phyloP scores from a whole-genome alignment of 768 basidiomycete genomes.

The Wakefieldia striispora region DNA sequence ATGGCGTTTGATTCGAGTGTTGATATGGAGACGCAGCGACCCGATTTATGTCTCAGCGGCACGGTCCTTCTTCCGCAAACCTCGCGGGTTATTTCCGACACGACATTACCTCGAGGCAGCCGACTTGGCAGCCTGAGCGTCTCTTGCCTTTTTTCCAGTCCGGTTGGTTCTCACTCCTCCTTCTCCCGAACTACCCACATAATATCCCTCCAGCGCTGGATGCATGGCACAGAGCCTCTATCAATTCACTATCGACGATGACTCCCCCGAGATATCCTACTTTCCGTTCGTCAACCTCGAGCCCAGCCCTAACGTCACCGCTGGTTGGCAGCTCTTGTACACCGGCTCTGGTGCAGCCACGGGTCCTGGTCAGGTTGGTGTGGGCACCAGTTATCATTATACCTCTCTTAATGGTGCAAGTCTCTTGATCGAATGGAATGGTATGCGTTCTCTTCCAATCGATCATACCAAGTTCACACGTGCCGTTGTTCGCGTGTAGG shows the following conservation, averaged over 20 bases:
- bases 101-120: constrained; percentile 32
- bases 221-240: constrained; percentile 28
- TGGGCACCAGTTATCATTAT: constrained; percentile 58
- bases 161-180: constrained; percentile 13
- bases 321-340: constrained; percentile 73
- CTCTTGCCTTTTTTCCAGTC: constrained; percentile 12
- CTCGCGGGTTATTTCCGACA: constrained; percentile 23
- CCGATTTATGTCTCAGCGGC: background rate
- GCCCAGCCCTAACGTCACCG: constrained; percentile 43
- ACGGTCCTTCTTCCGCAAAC: background rate
- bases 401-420: constrained; percentile 61
- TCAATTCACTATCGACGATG: constrained; percentile 58
- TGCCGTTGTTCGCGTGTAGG: constrained; percentile 38
- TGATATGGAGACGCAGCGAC: constrained; percentile 23
- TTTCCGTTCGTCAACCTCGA: constrained; percentile 58
- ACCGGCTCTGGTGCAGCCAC: constrained; percentile 46
- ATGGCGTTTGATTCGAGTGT: constrained; percentile 1
- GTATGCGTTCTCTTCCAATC: constrained; percentile 38
- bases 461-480: constrained; percentile 3
- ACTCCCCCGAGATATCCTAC: constrained; percentile 63
- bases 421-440: constrained; percentile 57
- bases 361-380: constrained; percentile 42
- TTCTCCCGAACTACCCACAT: constrained; percentile 2
- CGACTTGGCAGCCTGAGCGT: constrained; percentile 19
- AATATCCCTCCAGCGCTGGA: constrained; percentile 23